phyloP scores from a whole-genome alignment of 2,329 filamentous ascomycete genomes.

The Trichophyton mentagrophytes region DNA sequence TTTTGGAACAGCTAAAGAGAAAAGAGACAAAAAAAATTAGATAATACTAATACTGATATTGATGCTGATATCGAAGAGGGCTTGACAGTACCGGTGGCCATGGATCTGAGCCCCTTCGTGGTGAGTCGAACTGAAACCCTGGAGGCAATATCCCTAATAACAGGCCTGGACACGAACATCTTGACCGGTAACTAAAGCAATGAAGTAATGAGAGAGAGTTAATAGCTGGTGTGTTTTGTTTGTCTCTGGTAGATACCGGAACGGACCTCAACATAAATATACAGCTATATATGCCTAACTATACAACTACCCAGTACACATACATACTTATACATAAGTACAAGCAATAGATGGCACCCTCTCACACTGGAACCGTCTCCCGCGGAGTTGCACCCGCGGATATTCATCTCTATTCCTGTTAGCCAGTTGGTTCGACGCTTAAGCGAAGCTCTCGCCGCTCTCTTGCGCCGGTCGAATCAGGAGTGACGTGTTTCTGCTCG shows the following conservation, averaged over 20 bases:
- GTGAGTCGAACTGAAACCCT: not conserved
- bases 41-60: not conserved
- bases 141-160: not conserved
- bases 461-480: too few relatives aligned
- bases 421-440: too few relatives aligned
- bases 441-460: too few relatives aligned
- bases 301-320: not conserved
- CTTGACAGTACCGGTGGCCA: not conserved
- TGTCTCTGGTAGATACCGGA: too few relatives aligned
- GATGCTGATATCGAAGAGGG: not conserved
- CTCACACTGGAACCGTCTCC: not conserved
- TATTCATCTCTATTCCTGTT: not conserved
- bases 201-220: too few relatives aligned
- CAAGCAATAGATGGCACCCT: too few relatives aligned
- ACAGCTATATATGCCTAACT: not conserved
- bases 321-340: too few relatives aligned
- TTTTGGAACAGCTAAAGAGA: conserved; percentile 8
- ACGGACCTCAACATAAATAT: not conserved
- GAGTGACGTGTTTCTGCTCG: too few relatives aligned
- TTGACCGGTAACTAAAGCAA: too few relatives aligned
- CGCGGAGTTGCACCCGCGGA: not conserved
- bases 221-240: too few relatives aligned
- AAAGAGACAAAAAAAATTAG: too few relatives aligned
- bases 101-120: not conserved
- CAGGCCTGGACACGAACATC: not conserved